Base-by-base conservation (phyloP, 306 rosid genomes). In the Geum urbanum region DNA sequence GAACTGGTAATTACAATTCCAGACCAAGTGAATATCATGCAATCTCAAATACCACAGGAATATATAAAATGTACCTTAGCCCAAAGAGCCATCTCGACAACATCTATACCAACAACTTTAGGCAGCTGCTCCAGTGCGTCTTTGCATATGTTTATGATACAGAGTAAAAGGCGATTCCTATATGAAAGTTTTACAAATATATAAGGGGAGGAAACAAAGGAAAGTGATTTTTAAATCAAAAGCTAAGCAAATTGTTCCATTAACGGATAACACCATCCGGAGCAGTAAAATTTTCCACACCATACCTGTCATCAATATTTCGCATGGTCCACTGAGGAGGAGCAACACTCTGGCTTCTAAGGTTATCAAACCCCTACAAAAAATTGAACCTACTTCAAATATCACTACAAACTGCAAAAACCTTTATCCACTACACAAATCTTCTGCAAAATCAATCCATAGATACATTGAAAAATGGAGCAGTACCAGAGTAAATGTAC, bases 21-120 rank as follows among this genome's bases (percentile, higher is more conserved):
- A 40, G 43, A 40, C 63, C 20, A 53, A 40, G 63, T 53, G 51
- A 52, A 53, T 54, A 69, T 69, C 43, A 8, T 14, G 15, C n/a
- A 8, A 22, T 55, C 48, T 32, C 20, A 22, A 51, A 11, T 10
- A 61, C 4, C 48, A 52, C 47, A 83, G 60, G 46, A 76, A 63
- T 61, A 78, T 69, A 69, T 73, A 52, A 72, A 55, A 69, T 43
- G 74, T 72, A 94, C 99, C 99, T 94, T 94, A 55, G 96, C 99
- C 99, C 99, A 91, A 68, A 94, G 95, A 81, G 99, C 99, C 99
- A 94, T 88, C 88, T 94, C 99, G 76, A 94, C 99, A 32, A 94
- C 91, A 87, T 94, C 99, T 57, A 94, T 77, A 63, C 97, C 97
- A 80, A 91, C 92, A 78, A 94, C 92, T 85, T 94, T 94, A 51